Conservation (phyloP, 441 rosid genomes). For the Croton setiger region DNA sequence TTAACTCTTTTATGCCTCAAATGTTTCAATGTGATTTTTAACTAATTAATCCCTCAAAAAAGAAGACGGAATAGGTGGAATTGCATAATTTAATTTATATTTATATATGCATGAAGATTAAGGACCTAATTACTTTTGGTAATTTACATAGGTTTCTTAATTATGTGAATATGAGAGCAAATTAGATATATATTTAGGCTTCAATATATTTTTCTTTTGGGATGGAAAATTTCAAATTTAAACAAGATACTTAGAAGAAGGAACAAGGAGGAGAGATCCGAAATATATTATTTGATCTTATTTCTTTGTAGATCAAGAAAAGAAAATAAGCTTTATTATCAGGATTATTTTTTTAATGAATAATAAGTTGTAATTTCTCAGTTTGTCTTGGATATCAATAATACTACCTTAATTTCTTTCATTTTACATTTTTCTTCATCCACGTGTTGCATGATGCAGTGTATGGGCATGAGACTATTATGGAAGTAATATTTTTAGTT, state of each 20-base stretch:
- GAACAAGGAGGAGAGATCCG: neutral
- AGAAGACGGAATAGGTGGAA: neutral
- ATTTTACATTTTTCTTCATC: too few species aligned
- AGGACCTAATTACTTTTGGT: neutral
- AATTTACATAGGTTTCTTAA: neutral
- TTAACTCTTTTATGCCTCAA: slow-evolving; percentile 42
- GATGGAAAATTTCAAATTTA: neutral
- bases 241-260: too few species aligned
- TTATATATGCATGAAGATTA: neutral
- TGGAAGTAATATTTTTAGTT: too few species aligned
- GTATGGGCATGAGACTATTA: too few species aligned
- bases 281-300: slow-evolving; percentile 13
- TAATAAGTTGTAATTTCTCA: slow-evolving; percentile 22
- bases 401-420: neutral
- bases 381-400: neutral
- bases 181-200: neutral
- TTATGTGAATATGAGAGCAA: slow-evolving; percentile 18
- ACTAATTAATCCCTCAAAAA: neutral
- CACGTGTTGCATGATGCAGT: too few species aligned
- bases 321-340: neutral
- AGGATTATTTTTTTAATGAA: neutral
- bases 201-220: neutral
- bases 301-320: slow-evolving; percentile 19
- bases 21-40: slow-evolving; percentile 52
- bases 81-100: neutral